Conservation (phyloP, 2,329 filamentous ascomycete species). For the Colletotrichum lindemuthianum region DNA sequence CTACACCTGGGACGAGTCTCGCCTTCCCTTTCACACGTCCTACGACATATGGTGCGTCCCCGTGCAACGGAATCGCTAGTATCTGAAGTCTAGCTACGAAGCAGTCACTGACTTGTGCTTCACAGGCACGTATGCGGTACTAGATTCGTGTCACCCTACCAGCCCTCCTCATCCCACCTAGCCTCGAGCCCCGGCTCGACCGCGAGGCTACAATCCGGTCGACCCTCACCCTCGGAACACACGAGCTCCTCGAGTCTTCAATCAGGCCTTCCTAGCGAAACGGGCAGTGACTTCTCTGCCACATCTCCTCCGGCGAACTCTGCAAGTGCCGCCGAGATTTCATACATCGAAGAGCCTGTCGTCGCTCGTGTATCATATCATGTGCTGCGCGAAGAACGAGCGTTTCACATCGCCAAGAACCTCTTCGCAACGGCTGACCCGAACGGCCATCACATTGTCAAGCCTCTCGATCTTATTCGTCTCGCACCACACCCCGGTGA, state of each 20-base stretch:
- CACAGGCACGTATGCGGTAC: conserved; percentile 73
- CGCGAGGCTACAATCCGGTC: conserved; percentile 54
- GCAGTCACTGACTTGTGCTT: conserved; percentile 33
- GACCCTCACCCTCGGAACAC: conserved; percentile 55
- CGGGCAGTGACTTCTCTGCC: conserved; percentile 50
- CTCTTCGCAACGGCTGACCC: conserved; percentile 78
- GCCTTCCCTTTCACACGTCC: conserved; percentile 68
- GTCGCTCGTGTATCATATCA: conserved; percentile 87
- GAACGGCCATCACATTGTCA: conserved; percentile 78
- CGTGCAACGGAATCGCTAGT: conserved; percentile 4
- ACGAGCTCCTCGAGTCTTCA: conserved; percentile 47
- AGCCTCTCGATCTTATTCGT: conserved; percentile 81
- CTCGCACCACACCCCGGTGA: conserved; percentile 76
- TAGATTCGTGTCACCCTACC: conserved; percentile 63
- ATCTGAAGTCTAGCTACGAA: too few species aligned
- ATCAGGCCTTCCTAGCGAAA: conserved; percentile 47
- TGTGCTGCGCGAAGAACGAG: conserved; percentile 83
- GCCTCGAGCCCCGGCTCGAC: conserved; percentile 56
- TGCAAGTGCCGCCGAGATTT: conserved; percentile 57
- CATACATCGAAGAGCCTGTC: conserved; percentile 71
- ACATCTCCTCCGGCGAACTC: conserved; percentile 45
- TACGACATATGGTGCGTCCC: conserved; percentile 84
- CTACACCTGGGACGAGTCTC: conserved; percentile 79
- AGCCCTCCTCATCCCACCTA: conserved; percentile 57
- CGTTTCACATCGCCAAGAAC: conserved; percentile 83